These are phyloP conservation scores for Penicillium sp. DNA, from an alignment of 2,329 filamentous ascomycete genomes.

Conservation along the genomic window DNA sequence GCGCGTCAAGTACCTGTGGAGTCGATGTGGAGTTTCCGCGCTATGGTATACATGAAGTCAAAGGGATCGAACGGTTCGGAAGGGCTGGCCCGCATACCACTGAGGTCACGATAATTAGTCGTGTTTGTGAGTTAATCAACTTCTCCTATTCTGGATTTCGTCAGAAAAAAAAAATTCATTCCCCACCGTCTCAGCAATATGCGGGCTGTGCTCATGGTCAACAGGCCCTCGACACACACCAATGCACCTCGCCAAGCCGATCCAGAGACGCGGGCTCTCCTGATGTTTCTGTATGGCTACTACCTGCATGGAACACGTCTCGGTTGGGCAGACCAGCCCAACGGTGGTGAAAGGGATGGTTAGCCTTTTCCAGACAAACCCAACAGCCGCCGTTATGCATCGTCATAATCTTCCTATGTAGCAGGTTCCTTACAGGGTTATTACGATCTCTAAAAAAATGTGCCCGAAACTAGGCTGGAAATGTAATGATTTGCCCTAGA, in stretches of 20 bases:
- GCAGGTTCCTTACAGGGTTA: neutral
- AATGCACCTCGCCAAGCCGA: slow-evolving; percentile 37
- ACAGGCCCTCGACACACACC: slow-evolving; percentile 30
- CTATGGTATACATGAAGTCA: slow-evolving; percentile 20
- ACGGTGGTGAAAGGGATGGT: slow-evolving; percentile 22
- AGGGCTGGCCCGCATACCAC: slow-evolving; percentile 16
- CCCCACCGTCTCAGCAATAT: slow-evolving; percentile 9
- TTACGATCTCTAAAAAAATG: neutral
- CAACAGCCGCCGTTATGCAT: slow-evolving; percentile 21
- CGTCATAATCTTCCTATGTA: slow-evolving; percentile 4
- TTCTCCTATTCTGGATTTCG: slow-evolving; percentile 4
- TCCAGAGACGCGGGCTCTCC: slow-evolving; percentile 37
- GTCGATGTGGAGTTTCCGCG: slow-evolving; percentile 14
- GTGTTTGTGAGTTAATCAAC: slow-evolving; percentile 5
- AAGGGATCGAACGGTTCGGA: slow-evolving; percentile 20
- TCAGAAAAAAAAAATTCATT: neutral
- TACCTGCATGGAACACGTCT: slow-evolving; percentile 18
- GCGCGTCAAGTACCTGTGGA: slow-evolving; percentile 9
- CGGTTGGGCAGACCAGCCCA: slow-evolving; percentile 23
- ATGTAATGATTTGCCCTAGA: neutral
- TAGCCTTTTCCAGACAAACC: slow-evolving; percentile 19
- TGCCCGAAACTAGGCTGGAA: neutral
- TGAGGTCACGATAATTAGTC: slow-evolving; percentile 11
- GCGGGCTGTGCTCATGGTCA: slow-evolving; percentile 32
- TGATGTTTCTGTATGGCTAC: slow-evolving; percentile 15